Base-by-base conservation (phyloP, 2,329 filamentous ascomycete species). In the Hirsutella thompsonii region DNA sequence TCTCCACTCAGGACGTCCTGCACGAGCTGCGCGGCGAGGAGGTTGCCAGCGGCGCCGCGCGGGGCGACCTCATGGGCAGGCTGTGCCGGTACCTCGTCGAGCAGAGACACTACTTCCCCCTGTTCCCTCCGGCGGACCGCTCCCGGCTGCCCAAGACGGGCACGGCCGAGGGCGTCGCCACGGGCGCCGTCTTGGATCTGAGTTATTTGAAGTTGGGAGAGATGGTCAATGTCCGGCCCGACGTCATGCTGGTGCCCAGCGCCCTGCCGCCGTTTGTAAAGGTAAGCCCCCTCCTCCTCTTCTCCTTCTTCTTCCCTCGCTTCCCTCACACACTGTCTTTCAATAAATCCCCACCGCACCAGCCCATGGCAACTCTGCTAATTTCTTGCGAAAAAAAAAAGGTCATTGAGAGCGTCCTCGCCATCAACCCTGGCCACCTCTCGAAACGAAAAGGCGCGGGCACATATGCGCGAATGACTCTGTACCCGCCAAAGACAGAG, bases 401-500 rank as follows among this genome's bases (percentile, higher is more conserved):
- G 88, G 87, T 95, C 34, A 80, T 96, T 10, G 86, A 95, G 54
- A 86, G 82, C 49, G 88, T 95, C 0, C 63, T 96, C 6, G 79
- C 88, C 11, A 82, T 98, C 54, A 98, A 98, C 58, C 90, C 92
- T 0, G 90, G 92, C 5, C 81, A 78, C 38, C 64, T 94, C 28
- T 92, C 87, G 14, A 95, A 94, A 63, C 78, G 84, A 42, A 80
- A 79, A 44, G 88, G 81, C 1, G 73, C 89, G 0, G 92, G 92
- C 5, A 94, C 88, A 1, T 96, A 83, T 58, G 85, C 87, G 1
- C 79, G 81, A 39, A 74, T 98, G 69, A 76, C 76, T 18, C 63
- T 96, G 6, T 73, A 84, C 47, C 79, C 84, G 2, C 76, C 81
- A 13, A 61, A 61, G 5, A 49, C 83, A 1, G 72, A 79, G 0